These are phyloP conservation scores for Pseudogymnoascus sp. DNA, from an alignment of 2,329 filamentous ascomycete species.

Conservation along the genomic window DNA sequence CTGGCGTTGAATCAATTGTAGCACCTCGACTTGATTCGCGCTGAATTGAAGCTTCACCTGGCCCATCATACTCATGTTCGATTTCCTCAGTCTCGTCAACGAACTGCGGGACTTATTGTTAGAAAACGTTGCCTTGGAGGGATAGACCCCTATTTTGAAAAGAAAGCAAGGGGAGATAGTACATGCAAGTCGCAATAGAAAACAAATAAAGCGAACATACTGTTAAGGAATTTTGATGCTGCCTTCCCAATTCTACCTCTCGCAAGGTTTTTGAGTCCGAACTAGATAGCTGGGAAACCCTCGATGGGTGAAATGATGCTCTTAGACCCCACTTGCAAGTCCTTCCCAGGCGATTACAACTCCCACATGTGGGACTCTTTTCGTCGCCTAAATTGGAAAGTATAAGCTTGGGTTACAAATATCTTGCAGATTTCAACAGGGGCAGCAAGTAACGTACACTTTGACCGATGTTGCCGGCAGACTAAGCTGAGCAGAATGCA, in stretches of 20 bases:
- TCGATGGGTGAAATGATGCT: not conserved
- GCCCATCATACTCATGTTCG: not conserved
- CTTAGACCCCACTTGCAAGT: not conserved
- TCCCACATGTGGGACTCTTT: not conserved
- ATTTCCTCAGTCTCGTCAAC: not conserved
- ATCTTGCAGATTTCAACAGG: not conserved
- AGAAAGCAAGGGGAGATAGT: not conserved
- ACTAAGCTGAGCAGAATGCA: not conserved
- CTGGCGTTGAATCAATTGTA: not conserved
- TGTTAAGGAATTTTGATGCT: not conserved
- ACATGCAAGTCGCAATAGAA: not conserved
- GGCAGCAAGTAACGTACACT: not conserved
- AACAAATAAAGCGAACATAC: not conserved
- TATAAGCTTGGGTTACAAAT: not conserved
- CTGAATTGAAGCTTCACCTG: not conserved
- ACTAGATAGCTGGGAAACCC: not conserved
- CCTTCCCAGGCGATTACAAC: not conserved
- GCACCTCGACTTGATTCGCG: not conserved
- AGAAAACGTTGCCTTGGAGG: not conserved
- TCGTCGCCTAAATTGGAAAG: not conserved
- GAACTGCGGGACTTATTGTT: not conserved
- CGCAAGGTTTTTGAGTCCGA: not conserved
- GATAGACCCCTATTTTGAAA: not conserved
- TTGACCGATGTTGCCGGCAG: not conserved
- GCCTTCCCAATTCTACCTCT: not conserved